These are phyloP conservation scores for Metschnikowia sp. DNA, from an alignment of 805 yeast genomes.

Conservation along the genomic window DNA sequence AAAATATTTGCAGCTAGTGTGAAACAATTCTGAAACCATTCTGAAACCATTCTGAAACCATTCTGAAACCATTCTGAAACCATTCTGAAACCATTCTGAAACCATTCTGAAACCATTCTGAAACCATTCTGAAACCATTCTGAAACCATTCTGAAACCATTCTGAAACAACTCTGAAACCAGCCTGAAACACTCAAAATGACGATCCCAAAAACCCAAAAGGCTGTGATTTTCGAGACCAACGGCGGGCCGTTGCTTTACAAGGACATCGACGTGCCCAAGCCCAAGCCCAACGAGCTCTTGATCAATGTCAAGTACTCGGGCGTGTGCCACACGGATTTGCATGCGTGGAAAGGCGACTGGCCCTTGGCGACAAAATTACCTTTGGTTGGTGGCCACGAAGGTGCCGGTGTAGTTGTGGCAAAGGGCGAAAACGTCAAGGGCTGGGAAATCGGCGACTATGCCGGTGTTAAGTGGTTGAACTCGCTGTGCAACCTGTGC, in stretches of 20 bases:
- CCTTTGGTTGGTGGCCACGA: constrained; percentile 88
- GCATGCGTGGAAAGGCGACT: constrained; percentile 93
- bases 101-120: not conserved
- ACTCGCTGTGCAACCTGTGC: constrained; percentile 72
- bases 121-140: not conserved
- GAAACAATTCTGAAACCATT: not conserved
- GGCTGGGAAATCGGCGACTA: constrained; percentile 75
- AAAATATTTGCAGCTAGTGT: no score
- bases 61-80: not conserved
- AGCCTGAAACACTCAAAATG: constrained; percentile 5
- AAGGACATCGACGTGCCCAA: constrained; percentile 72
- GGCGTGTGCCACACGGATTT: constrained; percentile 95
- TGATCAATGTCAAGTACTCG: constrained; percentile 78
- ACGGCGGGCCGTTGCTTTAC: constrained; percentile 62
- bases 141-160: not conserved
- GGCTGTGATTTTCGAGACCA: constrained; percentile 64
- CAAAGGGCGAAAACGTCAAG: constrained; percentile 62
- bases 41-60: not conserved
- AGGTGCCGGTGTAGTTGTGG: constrained; percentile 86
- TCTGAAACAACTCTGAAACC: not conserved
- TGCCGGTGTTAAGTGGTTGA: constrained; percentile 84
- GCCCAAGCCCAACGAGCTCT: constrained; percentile 74
- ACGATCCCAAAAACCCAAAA: constrained; percentile 63
- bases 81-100: not conserved
- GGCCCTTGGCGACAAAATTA: constrained; percentile 74